Conservation (phyloP, 176 grass and related monocot species). For the Urochloa ruziziensis region DNA sequence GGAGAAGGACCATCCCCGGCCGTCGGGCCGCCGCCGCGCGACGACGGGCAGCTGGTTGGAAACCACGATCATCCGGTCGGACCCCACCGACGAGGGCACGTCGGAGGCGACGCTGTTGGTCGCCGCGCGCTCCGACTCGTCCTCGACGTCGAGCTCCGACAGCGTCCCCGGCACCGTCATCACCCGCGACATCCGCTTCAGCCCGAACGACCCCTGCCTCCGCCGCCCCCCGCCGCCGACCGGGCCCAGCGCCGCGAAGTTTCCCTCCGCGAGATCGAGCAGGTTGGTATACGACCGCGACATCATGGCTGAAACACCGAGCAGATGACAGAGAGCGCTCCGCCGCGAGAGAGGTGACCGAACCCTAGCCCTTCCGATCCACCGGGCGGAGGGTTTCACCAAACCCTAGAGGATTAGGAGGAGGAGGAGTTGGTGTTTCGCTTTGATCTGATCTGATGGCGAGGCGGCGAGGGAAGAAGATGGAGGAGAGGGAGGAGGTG, state of each 20-base stretch:
- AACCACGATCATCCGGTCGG: constrained; percentile 79
- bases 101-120: constrained; percentile 81
- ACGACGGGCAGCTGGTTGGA: constrained; percentile 81
- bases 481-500: not conserved
- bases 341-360: constrained; percentile 1
- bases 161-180: constrained; percentile 96
- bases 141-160: constrained; percentile 81
- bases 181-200: constrained; percentile 79
- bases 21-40: constrained; percentile 72
- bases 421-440: not conserved
- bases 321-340: constrained; percentile 10
- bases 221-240: constrained; percentile 32
- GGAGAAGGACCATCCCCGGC: constrained; percentile 74
- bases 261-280: constrained; percentile 85
- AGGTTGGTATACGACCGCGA: constrained; percentile 93
- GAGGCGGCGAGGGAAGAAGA: constrained; percentile 26
- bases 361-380: constrained; percentile 11
- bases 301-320: constrained; percentile 72
- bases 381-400: constrained; percentile 4
- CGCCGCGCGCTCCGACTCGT: constrained; percentile 51
- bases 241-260: constrained; percentile 74
- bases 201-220: constrained; percentile 51
- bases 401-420: constrained; percentile 11
- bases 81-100: constrained; percentile 62
- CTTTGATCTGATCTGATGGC: constrained; percentile 53